Evolutionary conservation across 1,284 basidiomycete species (phyloP).

Genomic region (Austroboletus novae-zelandiae): DNA sequence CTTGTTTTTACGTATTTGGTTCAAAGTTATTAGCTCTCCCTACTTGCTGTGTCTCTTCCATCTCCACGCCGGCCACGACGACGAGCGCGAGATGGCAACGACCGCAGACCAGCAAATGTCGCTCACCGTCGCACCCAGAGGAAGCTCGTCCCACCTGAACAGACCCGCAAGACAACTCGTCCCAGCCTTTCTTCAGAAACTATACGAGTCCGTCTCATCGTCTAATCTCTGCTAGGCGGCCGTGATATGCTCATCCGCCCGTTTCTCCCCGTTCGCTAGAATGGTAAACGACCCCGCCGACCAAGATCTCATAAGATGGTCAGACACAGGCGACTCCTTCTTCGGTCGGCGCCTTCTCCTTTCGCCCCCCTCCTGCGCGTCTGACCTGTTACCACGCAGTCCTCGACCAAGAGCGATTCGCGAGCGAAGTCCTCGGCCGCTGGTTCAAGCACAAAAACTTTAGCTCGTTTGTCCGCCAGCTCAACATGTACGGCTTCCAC

Average conservation of each 20-base stretch:
- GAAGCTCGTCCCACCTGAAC: conserved; percentile 44
- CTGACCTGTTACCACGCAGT: conserved; percentile 48
- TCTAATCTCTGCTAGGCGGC: conserved; percentile 24
- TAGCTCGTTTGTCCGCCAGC: conserved; percentile 90
- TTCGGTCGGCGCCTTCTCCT: conserved; percentile 57
- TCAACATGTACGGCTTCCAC: conserved; percentile 98
- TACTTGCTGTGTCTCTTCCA: conserved; percentile 17
- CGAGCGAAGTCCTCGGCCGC: conserved; percentile 83
- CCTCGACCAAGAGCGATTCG: conserved; percentile 90
- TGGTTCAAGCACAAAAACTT: conserved; percentile 99
- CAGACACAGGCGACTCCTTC: conserved; percentile 86
- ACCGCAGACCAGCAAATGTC: conserved; percentile 47
- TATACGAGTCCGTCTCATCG: conserved; percentile 68
- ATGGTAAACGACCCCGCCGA: conserved; percentile 90
- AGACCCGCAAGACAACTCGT: conserved; percentile 57
- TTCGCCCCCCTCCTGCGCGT: conserved; percentile 4
- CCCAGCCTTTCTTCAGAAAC: conserved; percentile 90
- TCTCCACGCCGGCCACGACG: conserved; percentile 10
- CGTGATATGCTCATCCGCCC: conserved; percentile 7
- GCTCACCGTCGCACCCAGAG: conserved; percentile 46
- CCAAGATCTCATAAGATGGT: conserved; percentile 87
- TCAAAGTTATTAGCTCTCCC: background rate
- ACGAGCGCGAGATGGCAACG: conserved; percentile 23
- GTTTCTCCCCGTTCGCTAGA: conserved; percentile 40
- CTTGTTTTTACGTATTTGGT: conserved; percentile 17